Percentiles rank a stretch among this genome's conserved stretches.
Conservation (phyloP, 768 basidiomycete genomes). For the Gyrodon lividus region DNA sequence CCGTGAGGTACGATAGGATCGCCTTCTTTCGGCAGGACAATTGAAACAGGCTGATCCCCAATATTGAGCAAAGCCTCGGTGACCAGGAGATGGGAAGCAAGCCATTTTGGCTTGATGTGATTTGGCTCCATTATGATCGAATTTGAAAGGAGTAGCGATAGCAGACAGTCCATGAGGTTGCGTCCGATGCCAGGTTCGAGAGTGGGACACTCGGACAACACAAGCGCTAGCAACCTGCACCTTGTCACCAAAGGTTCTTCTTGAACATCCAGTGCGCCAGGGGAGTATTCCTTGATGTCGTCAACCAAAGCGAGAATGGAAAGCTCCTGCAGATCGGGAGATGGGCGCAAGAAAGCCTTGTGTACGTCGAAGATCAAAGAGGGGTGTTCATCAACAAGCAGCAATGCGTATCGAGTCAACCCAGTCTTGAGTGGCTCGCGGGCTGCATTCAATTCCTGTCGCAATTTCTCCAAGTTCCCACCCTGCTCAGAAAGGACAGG, state of each 20-base stretch:
- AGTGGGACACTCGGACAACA: constrained; percentile 72
- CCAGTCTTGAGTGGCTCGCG: constrained; percentile 64
- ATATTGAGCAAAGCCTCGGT: constrained; percentile 79
- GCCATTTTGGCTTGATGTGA: constrained; percentile 77
- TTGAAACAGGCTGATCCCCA: constrained; percentile 66
- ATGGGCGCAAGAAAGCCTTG: constrained; percentile 70
- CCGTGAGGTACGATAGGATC: constrained; percentile 55
- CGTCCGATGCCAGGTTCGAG: constrained; percentile 54
- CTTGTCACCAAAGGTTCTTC: constrained; percentile 80
- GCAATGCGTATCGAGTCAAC: constrained; percentile 68
- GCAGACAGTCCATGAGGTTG: constrained; percentile 64
- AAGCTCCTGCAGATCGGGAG: constrained; percentile 55
- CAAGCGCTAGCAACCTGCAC: constrained; percentile 81
- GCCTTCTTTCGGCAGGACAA: constrained; percentile 67
- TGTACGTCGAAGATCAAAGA: constrained; percentile 89
- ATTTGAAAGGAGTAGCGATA: constrained; percentile 64
- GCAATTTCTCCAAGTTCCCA: constrained; percentile 61
- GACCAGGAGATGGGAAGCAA: constrained; percentile 81
- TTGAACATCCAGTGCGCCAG: constrained; percentile 61
- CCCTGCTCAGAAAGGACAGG: constrained; percentile 23
- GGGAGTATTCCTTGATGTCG: constrained; percentile 70
- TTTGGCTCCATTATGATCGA: constrained; percentile 48
- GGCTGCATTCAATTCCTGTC: constrained; percentile 59
- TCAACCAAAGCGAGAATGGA: constrained; percentile 74
- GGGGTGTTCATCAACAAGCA: constrained; percentile 82